These are phyloP conservation scores for Mercurialis annua DNA, from an alignment of 345 rosid genomes.

Conservation along the genomic window DNA sequence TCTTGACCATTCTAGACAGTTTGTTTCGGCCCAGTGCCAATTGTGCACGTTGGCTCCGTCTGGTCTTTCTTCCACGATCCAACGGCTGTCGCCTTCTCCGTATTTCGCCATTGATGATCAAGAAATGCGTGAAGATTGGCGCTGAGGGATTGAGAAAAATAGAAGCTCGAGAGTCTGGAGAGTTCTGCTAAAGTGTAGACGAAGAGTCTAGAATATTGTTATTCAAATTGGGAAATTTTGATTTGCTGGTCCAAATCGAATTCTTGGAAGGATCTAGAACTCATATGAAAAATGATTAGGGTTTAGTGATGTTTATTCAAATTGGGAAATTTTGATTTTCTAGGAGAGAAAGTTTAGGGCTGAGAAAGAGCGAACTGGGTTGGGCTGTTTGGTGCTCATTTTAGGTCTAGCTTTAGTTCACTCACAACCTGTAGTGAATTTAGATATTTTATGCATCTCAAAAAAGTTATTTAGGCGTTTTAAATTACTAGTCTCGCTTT, in stretches of 20 bases:
- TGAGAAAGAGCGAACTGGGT: too few species aligned
- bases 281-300: neutral
- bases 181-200: slow-evolving; percentile 1
- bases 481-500: too few species aligned
- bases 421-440: too few species aligned
- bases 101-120: slow-evolving; percentile 61
- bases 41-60: slow-evolving; percentile 97
- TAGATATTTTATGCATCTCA: too few species aligned
- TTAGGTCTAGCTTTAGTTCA: neutral
- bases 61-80: slow-evolving; percentile 97
- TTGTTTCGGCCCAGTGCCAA: slow-evolving; percentile 99
- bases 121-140: neutral
- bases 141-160: neutral
- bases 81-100: slow-evolving; percentile 97
- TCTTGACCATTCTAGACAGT: slow-evolving; percentile 86
- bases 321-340: too few species aligned
- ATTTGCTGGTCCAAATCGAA: too few species aligned
- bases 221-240: too few species aligned
- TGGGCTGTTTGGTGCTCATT: neutral
- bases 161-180: neutral
- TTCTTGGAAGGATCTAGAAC: slow-evolving; percentile 11
- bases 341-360: too few species aligned
- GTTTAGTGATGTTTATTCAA: too few species aligned
- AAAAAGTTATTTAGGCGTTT: too few species aligned
- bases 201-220: slow-evolving; percentile 11